Evolutionary conservation across 371 early-diverging fungal genomes (phyloP).

Genomic region (Mucor plumbeus): DNA sequence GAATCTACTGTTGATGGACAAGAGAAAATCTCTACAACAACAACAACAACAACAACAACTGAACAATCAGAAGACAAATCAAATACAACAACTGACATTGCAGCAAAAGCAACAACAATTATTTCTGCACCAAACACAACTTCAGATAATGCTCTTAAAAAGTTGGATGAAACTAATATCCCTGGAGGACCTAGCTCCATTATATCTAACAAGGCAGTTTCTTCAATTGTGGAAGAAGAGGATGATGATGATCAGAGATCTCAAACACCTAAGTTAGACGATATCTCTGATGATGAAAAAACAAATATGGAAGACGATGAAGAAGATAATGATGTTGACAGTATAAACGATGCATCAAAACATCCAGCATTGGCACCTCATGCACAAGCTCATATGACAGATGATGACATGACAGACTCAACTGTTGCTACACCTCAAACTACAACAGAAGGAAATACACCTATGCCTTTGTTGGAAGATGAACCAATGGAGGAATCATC

Average conservation of each 20-base stretch:
- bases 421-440: conserved; percentile 28
- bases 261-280: conserved; percentile 51
- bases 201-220: conserved; percentile 21
- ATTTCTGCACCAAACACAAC: not conserved
- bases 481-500: conserved; percentile 12
- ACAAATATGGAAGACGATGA: conserved; percentile 35
- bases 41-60: not conserved
- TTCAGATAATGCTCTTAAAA: not conserved
- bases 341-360: conserved; percentile 44
- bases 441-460: conserved; percentile 19
- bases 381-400: conserved; percentile 39
- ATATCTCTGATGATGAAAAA: conserved; percentile 50
- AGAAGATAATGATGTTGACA: conserved; percentile 37
- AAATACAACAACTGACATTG: not conserved
- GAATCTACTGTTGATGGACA: not conserved
- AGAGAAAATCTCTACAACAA: not conserved
- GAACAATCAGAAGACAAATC: not conserved
- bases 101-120: not conserved
- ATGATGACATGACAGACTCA: conserved; percentile 40
- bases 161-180: conserved; percentile 7
- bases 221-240: conserved; percentile 21
- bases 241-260: conserved; percentile 41
- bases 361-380: conserved; percentile 54
- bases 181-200: conserved; percentile 29
- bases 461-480: conserved; percentile 28